Percentiles rank a stretch among this genome's conserved stretches.
Evolutionary conservation across 768 basidiomycete genomes (phyloP).

Genomic region (Naganishia antarctica): DNA sequence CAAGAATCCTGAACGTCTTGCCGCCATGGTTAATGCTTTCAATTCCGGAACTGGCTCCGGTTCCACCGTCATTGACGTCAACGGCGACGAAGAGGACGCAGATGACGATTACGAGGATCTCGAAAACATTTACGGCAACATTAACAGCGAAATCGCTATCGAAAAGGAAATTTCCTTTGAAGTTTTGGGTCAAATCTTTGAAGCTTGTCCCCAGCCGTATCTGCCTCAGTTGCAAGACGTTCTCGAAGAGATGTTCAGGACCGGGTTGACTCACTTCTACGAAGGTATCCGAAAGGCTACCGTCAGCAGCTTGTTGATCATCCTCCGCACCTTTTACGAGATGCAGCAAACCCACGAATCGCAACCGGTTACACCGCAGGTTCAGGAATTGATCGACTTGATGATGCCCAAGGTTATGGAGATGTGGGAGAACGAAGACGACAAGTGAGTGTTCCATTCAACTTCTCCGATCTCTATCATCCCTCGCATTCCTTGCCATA

Average conservation of each 20-base stretch:
- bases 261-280: constrained; percentile 82
- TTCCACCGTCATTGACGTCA: constrained; percentile 58
- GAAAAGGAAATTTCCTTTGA: constrained; percentile 99
- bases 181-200: constrained; percentile 85
- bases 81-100: constrained; percentile 59
- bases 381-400: constrained; percentile 73
- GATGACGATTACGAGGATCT: constrained; percentile 61
- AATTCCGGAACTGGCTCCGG: constrained; percentile 63
- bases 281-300: constrained; percentile 95
- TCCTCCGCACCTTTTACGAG: constrained; percentile 86
- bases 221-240: constrained; percentile 82
- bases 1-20: constrained; percentile 46
- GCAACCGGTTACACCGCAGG: constrained; percentile 65
- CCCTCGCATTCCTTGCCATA: constrained; percentile 25
- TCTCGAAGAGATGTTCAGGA: constrained; percentile 56
- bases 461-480: neutral
- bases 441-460: constrained; percentile 67
- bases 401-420: constrained; percentile 70
- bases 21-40: constrained; percentile 53
- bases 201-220: constrained; percentile 74
- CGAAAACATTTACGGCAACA: constrained; percentile 63
- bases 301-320: constrained; percentile 77
- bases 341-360: constrained; percentile 76
- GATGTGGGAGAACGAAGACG: constrained; percentile 90
- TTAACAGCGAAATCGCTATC: constrained; percentile 92